These are phyloP conservation scores for Thelonectria discophora DNA, from an alignment of 2,329 filamentous ascomycete species.

Conservation along the genomic window DNA sequence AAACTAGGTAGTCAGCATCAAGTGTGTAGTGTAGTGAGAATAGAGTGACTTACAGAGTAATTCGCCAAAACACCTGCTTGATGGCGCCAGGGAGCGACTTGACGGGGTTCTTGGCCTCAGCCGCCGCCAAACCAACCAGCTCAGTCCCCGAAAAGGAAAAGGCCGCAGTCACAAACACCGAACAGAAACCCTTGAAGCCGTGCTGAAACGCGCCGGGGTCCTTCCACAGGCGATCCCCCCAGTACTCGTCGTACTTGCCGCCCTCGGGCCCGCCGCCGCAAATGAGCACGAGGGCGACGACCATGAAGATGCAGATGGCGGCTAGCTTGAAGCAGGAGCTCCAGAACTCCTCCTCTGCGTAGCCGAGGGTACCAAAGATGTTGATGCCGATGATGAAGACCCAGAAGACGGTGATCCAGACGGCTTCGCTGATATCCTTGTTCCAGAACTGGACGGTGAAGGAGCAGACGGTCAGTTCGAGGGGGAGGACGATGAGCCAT, in stretches of 20 bases:
- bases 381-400: slow-evolving; percentile 60
- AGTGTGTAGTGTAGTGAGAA: background rate
- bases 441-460: slow-evolving; percentile 64
- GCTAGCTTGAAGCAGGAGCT: slow-evolving; percentile 64
- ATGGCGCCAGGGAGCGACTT: slow-evolving; percentile 80
- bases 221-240: slow-evolving; percentile 50
- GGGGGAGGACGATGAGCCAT: slow-evolving; percentile 60
- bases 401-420: slow-evolving; percentile 65
- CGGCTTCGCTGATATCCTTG: slow-evolving; percentile 53
- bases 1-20: slow-evolving; percentile 43
- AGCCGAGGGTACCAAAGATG: slow-evolving; percentile 63
- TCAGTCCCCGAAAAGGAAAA: slow-evolving; percentile 76
- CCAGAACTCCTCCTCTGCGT: slow-evolving; percentile 65
- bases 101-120: slow-evolving; percentile 72
- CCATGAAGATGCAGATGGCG: slow-evolving; percentile 69
- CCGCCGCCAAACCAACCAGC: slow-evolving; percentile 74
- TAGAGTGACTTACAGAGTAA: slow-evolving; percentile 48
- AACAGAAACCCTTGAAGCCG: slow-evolving; percentile 75
- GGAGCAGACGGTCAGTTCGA: slow-evolving; percentile 60
- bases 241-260: slow-evolving; percentile 52
- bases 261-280: slow-evolving; percentile 63
- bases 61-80: slow-evolving; percentile 73
- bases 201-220: slow-evolving; percentile 66
- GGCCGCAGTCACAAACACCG: slow-evolving; percentile 74
- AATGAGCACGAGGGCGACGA: slow-evolving; percentile 66